Evolutionary conservation across 2,329 filamentous ascomycete genomes (phyloP), one percentile per base, ranked within the genome.

Genomic region (Calycina marina): DNA sequence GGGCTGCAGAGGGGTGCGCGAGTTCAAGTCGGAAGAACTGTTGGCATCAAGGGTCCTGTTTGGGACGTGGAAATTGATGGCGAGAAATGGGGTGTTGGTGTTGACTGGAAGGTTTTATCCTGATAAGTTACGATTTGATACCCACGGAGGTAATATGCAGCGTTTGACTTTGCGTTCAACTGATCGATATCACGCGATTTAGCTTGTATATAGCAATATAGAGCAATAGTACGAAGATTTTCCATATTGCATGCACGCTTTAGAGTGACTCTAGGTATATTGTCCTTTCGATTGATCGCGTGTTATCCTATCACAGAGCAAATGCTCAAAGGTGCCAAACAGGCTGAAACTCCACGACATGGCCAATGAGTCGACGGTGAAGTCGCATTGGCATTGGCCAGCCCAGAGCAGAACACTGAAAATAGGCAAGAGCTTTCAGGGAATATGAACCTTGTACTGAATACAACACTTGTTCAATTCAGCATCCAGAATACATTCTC

Each of bases 71-170:
- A 41, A 10, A 20, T 51, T 25, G 48, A 50, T 4, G 49, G 44
- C 3, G 40, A 39, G 28, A 50, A 44, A 39, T 54, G 51, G 50
- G 45, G 48, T n/a, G 46, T 54, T 41, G 51, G 48, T 30, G 48
- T 51, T 36, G 44, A 51, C 18, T 54, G 52, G 52, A 49, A 49
- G 35, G 45, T 51, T 26, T 39, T 53, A 17, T 24, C 13, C 25
- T 42, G 22, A 27, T 35, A n/a, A 12, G 9, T 16, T n/a, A 30
- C n/a, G 27, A 20, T 14, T 28, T n/a, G 18, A 29, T 29, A 29
- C 27, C 27, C 27, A 15, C 13, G 15, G 27, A 15, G 10, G 5
- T 5, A 16, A 29, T 29, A 6, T 11, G 6, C 5, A 15, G 27
- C 14, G 27, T 5, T 16, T 29, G 27, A 15, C 27, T 9, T 29